Conservation (phyloP, 2,329 filamentous ascomycete species). For the Camptophora hylomeconis region DNA sequence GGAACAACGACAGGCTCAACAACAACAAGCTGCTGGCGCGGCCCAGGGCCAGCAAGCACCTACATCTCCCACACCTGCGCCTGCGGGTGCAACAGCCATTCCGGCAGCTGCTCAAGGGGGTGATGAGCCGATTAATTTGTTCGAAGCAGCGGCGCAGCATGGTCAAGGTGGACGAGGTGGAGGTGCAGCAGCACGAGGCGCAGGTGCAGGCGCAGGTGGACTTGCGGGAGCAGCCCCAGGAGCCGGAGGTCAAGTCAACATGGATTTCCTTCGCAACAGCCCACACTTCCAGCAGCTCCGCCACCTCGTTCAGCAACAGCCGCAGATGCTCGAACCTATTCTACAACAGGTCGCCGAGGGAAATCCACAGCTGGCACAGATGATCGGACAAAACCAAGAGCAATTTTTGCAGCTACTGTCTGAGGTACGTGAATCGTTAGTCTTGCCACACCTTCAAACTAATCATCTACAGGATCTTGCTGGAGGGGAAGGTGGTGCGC, state of each 20-base stretch:
- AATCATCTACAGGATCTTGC: no score
- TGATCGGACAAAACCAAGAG: constrained; percentile 84
- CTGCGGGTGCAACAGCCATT: no score
- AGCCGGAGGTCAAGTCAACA: constrained; percentile 52
- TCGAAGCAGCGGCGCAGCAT: constrained; percentile 79
- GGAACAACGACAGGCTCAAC: constrained; percentile 45
- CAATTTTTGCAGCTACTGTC: constrained; percentile 84
- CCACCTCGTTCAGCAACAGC: constrained; percentile 93
- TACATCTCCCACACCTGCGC: constrained; percentile 24
- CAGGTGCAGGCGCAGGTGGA: constrained; percentile 28
- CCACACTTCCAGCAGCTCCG: constrained; percentile 96
- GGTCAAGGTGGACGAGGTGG: constrained; percentile 30
- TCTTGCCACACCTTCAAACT: neutral
- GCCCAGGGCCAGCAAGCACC: constrained; percentile 19
- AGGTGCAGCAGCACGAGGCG: constrained; percentile 18
- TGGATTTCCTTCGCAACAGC: constrained; percentile 90
- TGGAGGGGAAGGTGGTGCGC: constrained; percentile 35
- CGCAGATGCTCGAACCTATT: constrained; percentile 96
- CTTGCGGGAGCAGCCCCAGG: constrained; percentile 34
- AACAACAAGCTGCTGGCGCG: constrained; percentile 17
- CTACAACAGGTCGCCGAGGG: constrained; percentile 89
- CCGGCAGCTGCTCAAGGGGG: constrained; percentile 28
- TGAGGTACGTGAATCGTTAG: constrained; percentile 33
- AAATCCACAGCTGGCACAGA: constrained; percentile 83
- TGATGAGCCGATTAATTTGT: constrained; percentile 68